Base-by-base conservation (phyloP, 768 basidiomycete species). In the Xerocomellus intermedius region DNA sequence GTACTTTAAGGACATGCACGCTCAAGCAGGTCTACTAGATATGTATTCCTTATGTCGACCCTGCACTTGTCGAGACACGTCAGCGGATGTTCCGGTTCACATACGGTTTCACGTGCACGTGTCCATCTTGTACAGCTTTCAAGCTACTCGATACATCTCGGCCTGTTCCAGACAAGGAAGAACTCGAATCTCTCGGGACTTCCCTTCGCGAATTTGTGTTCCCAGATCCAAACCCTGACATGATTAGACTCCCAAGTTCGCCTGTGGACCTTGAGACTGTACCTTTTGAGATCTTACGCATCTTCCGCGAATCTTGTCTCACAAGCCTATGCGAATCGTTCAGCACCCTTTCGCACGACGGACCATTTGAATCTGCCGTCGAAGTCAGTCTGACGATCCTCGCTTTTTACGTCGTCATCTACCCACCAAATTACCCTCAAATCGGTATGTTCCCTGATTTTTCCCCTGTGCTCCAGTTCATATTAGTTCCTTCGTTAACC, bases 401-500 rank as follows among this genome's bases (percentile, higher is more conserved):
- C 19, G 84, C 84, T 1, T 70, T 89, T 8, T 93, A 92, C 67
- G 63, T 79, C 12, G 64, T 87, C 49, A 74, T 91, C 43, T 93
- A 93, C 62, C 89, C 91, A 2, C 73, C 70, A 2, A 86, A 87
- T 63, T 91, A 90, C 68, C 91, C 90, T n/a, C 87, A 91, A 60
- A 89, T 85, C 24, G 91, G 91, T 89, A 50, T 59, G 79, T 67
- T 32, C 13, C 14, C 16, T 21, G 16, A 14, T 10, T 28, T 41
- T 26, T 24, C 3, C 16, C 5, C 4, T 22, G 6, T 8, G 5
- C 9, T 9, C 2, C 0, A 9, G 19, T 32, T 50, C 39, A n/a
- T 28, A 22, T 16, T 19, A 17, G 47, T 28, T 39, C 21, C 24
- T 52, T 21, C 17, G 33, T 57, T 16, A 2, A 35, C 44, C 36